Evolutionary conservation across 352 stramenopile genomes (phyloP).

Genomic region (Pythium rishiriense): DNA sequence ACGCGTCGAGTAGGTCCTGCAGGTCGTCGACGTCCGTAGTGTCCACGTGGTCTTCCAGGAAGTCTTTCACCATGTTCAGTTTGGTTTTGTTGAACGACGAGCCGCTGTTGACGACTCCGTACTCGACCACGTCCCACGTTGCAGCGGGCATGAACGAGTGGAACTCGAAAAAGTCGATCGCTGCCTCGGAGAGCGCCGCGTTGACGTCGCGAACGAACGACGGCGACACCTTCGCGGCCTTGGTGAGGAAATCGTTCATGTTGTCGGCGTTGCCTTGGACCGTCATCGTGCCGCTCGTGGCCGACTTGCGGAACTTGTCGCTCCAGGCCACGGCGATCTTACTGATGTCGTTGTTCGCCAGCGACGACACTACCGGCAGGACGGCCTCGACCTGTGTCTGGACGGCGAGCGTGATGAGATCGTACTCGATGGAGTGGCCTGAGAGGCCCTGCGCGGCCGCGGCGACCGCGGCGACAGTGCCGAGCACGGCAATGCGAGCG

Average conservation of each 20-base stretch:
- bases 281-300: neutral
- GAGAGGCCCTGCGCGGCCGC: neutral
- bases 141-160: slow-evolving; percentile 8
- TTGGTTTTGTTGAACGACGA: neutral
- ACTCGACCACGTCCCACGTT: slow-evolving; percentile 5
- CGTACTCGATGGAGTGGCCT: slow-evolving; percentile 1
- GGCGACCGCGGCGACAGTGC: neutral
- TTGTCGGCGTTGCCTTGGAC: neutral
- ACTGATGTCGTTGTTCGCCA: neutral
- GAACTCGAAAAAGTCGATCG: neutral
- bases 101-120: neutral
- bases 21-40: neutral
- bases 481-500: neutral
- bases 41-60: neutral
- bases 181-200: neutral
- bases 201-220: neutral
- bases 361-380: neutral
- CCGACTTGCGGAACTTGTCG: neutral
- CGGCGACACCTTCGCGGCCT: neutral
- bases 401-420: neutral
- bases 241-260: neutral
- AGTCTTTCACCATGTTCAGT: neutral
- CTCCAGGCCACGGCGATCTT: neutral
- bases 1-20: neutral
- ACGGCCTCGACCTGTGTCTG: slow-evolving; percentile 2